Conservation (phyloP, 306 rosid species). For the Potentilla sterilis region DNA sequence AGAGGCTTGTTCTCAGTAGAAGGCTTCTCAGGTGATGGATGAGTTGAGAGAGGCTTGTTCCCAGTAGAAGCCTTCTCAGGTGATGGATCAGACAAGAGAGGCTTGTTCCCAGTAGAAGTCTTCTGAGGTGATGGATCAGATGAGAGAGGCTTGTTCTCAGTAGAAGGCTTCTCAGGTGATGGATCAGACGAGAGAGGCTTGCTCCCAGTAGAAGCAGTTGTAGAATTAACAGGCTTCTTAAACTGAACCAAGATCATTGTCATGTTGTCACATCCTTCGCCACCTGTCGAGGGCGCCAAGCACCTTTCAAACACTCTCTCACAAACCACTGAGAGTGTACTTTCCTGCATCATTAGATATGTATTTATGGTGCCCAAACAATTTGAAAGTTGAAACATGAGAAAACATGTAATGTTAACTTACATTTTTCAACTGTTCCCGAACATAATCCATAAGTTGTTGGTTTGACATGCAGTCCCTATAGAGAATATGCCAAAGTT, state of each 20-base stretch:
- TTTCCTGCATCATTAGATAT: constrained; percentile 59
- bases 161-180: constrained; percentile 28
- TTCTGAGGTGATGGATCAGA: constrained; percentile 35
- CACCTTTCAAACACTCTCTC: constrained; percentile 91
- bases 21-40: background rate
- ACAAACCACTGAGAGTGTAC: constrained; percentile 66
- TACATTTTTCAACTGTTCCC: constrained; percentile 63
- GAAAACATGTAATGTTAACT: constrained; percentile 21
- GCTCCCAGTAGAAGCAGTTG: constrained; percentile 32
- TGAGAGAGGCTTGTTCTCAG: constrained; percentile 37
- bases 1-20: constrained; percentile 34
- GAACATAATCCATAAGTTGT: constrained; percentile 74
- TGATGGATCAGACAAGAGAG: constrained; percentile 23
- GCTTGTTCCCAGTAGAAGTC: constrained; percentile 38
- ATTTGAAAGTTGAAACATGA: background rate
- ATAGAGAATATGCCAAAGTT: constrained; percentile 1
- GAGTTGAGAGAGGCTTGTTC: background rate
- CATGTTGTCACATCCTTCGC: constrained; percentile 98
- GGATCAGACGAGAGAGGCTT: constrained; percentile 31
- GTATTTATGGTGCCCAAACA: constrained; percentile 2
- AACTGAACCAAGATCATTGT: constrained; percentile 96
- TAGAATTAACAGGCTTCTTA: constrained; percentile 38
- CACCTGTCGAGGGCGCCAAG: constrained; percentile 88
- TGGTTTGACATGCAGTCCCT: constrained; percentile 99
- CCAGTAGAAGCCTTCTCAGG: constrained; percentile 29